These are phyloP conservation scores for Sphagnurus paluster DNA, from an alignment of 1,284 basidiomycete species.

Conservation along the genomic window DNA sequence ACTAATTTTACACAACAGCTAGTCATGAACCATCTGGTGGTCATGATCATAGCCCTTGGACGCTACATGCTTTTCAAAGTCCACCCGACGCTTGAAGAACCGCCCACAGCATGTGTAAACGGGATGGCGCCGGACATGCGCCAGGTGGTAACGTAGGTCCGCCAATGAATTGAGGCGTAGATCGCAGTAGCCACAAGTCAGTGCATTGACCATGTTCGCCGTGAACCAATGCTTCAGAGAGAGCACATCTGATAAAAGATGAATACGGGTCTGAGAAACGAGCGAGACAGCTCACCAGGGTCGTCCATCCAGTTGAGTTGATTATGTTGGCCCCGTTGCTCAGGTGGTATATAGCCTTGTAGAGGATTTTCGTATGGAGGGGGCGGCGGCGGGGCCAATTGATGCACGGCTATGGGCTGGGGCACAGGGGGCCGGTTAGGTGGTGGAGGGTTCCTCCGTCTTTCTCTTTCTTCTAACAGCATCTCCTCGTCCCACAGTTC, in stretches of 20 bases:
- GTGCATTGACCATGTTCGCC: slow-evolving; percentile 31
- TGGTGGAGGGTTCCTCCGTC: slow-evolving; percentile 21
- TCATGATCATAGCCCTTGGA: slow-evolving; percentile 1
- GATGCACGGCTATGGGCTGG: neutral
- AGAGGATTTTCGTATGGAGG: neutral
- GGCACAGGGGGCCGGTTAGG: slow-evolving; percentile 7
- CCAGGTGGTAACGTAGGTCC: slow-evolving; percentile 37
- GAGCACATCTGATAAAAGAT: slow-evolving; percentile 27
- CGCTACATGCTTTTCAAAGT: slow-evolving; percentile 33
- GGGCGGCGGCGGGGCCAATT: neutral
- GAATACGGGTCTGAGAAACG: neutral
- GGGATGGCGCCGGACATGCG: slow-evolving; percentile 30
- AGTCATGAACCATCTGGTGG: slow-evolving; percentile 9
- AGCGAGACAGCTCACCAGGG: slow-evolving; percentile 24
- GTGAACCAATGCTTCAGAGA: slow-evolving; percentile 36
- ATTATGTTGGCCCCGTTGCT: slow-evolving; percentile 1
- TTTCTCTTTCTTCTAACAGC: slow-evolving; percentile 36
- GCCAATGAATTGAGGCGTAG: slow-evolving; percentile 33
- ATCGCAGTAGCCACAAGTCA: slow-evolving; percentile 39
- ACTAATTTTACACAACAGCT: too few species aligned
- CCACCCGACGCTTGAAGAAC: slow-evolving; percentile 36
- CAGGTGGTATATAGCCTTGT: neutral
- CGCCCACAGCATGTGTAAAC: slow-evolving; percentile 41
- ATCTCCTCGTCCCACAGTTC: slow-evolving; percentile 41
- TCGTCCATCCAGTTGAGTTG: slow-evolving; percentile 35